Conservation (phyloP, 2,329 filamentous ascomycete species). For the Calonectria pauciramosa region DNA sequence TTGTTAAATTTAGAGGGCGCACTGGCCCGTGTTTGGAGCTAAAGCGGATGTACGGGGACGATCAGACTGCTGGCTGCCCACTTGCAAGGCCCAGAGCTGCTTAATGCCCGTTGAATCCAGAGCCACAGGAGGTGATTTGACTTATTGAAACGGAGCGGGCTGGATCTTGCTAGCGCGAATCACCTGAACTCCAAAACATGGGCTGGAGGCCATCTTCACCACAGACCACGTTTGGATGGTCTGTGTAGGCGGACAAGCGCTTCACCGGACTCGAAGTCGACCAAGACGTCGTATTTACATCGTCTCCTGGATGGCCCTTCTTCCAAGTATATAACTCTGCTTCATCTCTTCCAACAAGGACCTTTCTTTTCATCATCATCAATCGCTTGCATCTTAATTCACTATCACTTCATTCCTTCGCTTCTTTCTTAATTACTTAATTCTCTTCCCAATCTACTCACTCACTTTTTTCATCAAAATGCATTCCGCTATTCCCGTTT, state of each 20-base stretch:
- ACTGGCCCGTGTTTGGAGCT: not conserved
- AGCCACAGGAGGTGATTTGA: not conserved
- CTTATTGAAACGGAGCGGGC: not conserved
- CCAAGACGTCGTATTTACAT: not conserved
- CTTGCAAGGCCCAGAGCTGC: not conserved
- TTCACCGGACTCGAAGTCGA: not conserved
- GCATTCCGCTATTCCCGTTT: not conserved
- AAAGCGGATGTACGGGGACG: not conserved
- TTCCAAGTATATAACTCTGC: not conserved
- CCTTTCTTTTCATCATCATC: not conserved
- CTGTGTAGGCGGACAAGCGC: not conserved
- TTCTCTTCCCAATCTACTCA: not conserved
- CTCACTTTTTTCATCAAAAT: not conserved
- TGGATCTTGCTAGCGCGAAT: not conserved
- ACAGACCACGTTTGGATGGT: not conserved
- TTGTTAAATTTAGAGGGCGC: not conserved
- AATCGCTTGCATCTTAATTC: constrained; percentile 5
- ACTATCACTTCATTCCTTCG: not conserved
- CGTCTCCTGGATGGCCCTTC: not conserved
- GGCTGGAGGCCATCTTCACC: not conserved
- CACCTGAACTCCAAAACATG: not conserved
- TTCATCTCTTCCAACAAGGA: not conserved
- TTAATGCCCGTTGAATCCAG: not conserved
- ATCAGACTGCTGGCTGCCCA: not conserved
- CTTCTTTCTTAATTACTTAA: not conserved